Conservation (phyloP, 163 green algal species). For the Scenedesmus sp. region DNA sequence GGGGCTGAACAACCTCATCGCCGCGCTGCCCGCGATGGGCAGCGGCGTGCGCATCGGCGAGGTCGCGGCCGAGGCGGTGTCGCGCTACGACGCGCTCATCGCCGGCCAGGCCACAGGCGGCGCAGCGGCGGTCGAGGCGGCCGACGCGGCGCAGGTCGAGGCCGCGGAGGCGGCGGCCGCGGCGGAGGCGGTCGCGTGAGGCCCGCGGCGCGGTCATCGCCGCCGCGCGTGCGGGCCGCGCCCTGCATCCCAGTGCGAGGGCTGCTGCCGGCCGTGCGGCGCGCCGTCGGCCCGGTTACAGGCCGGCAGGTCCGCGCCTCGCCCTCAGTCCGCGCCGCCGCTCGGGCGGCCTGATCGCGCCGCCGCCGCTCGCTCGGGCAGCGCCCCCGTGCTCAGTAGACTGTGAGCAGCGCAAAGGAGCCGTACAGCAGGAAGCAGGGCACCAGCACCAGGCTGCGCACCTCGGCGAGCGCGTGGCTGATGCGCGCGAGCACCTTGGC, state of each 20-base stretch:
- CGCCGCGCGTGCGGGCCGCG: too few species aligned
- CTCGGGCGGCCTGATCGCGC: too few species aligned
- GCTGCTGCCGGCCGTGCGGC: too few species aligned
- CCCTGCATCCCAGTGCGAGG: too few species aligned
- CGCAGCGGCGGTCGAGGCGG: slow-evolving; percentile 18
- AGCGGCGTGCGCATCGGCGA: slow-evolving; percentile 20
- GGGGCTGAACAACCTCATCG: slow-evolving; percentile 24
- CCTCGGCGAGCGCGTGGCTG: slow-evolving; percentile 69
- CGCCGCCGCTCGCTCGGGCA: too few species aligned
- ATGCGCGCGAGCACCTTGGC: slow-evolving; percentile 74
- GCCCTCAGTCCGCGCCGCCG: too few species aligned
- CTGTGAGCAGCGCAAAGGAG: slow-evolving; percentile 84
- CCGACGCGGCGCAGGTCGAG: slow-evolving; percentile 8
- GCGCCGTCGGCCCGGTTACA: too few species aligned
- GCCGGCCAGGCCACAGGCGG: neutral
- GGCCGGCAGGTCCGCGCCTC: too few species aligned
- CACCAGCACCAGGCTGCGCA: slow-evolving; percentile 75
- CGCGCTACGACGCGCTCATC: slow-evolving; percentile 30
- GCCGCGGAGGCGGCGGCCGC: neutral
- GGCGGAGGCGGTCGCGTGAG: neutral
- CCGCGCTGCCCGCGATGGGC: slow-evolving; percentile 36
- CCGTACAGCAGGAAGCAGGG: slow-evolving; percentile 88
- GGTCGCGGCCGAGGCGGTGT: slow-evolving; percentile 19
- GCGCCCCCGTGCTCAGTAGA: slow-evolving; percentile 89
- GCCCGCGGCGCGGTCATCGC: too few species aligned